These are phyloP conservation scores for Escallonia herrerae DNA, from an alignment of 129 eudicot genomes.

Conservation along the genomic window DNA sequence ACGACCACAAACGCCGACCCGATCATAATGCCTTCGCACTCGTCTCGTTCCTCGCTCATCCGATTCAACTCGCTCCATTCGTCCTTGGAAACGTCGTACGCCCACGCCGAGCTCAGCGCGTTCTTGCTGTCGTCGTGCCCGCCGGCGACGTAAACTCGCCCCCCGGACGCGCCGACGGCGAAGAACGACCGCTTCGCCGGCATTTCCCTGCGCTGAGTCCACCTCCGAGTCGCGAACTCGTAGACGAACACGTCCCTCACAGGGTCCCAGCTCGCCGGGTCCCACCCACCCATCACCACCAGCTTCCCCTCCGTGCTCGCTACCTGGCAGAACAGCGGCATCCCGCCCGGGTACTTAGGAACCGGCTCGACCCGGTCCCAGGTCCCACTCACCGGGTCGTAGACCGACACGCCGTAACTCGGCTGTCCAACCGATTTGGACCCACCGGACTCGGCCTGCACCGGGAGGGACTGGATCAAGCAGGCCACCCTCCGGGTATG, in stretches of 20 bases:
- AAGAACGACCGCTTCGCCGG: constrained; percentile 67
- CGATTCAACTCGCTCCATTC: constrained; percentile 65
- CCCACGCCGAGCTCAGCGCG: constrained; percentile 63
- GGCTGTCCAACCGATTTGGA: constrained; percentile 37
- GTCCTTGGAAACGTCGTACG: constrained; percentile 33
- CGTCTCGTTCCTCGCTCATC: constrained; percentile 86
- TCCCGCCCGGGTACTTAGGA: constrained; percentile 52
- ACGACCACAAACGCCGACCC: constrained; percentile 86
- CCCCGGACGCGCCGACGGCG: constrained; percentile 40
- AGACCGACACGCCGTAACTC: constrained; percentile 49
- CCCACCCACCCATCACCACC: constrained; percentile 76
- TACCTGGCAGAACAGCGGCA: constrained; percentile 79
- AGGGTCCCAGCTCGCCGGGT: constrained; percentile 66
- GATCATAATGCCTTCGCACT: constrained; percentile 60
- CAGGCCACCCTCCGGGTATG: constrained; percentile 47
- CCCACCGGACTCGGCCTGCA: constrained; percentile 11
- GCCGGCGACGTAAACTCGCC: constrained; percentile 50
- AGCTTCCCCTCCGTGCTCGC: constrained; percentile 69
- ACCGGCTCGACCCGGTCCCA: constrained; percentile 67
- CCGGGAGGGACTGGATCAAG: constrained; percentile 50
- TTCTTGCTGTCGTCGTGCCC: constrained; percentile 81
- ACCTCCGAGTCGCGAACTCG: constrained; percentile 64
- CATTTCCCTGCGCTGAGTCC: constrained; percentile 60
- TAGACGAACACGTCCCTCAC: constrained; percentile 52
- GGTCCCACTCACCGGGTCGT: constrained; percentile 27